Conservation (phyloP, 192 early-diverging fungal species). For the Diversispora epigaea region DNA sequence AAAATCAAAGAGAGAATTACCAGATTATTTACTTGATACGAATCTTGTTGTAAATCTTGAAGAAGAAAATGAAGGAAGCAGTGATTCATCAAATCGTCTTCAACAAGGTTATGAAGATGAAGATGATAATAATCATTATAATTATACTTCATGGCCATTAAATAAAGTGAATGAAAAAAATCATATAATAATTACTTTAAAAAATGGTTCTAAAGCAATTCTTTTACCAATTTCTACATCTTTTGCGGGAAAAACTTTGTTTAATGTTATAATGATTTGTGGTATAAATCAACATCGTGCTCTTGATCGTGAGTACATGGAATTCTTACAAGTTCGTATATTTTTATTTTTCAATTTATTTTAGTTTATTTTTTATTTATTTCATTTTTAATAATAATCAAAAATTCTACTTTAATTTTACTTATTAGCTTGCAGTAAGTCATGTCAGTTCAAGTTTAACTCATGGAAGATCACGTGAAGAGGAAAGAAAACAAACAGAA, state of each 20-base stretch:
- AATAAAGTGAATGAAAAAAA: not conserved
- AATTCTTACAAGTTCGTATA: constrained; percentile 36
- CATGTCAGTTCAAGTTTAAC: constrained; percentile 39
- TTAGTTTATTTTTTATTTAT: not conserved
- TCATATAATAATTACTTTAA: not conserved
- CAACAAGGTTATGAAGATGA: not conserved
- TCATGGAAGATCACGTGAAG: constrained; percentile 41
- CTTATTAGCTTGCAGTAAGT: constrained; percentile 34
- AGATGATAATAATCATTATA: not conserved
- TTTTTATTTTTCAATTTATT: not conserved
- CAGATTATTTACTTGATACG: constrained; percentile 2
- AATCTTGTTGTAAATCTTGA: not conserved
- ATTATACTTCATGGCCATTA: not conserved
- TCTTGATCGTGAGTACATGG: constrained; percentile 22
- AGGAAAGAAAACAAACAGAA: constrained; percentile 40
- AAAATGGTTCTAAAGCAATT: not conserved
- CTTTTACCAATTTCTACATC: not conserved
- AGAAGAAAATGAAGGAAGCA: not conserved
- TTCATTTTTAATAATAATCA: not conserved
- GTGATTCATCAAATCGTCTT: not conserved
- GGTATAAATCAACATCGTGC: constrained; percentile 2
- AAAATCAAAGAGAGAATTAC: constrained; percentile 16
- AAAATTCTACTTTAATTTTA: not conserved
- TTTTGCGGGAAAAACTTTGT: not conserved
- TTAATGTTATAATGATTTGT: constrained; percentile 17